A percentile compares a stretch with the other conserved stretches of the same genome.
Conservation (phyloP, 306 rosid genomes). For the Acacia melanoxylon region DNA sequence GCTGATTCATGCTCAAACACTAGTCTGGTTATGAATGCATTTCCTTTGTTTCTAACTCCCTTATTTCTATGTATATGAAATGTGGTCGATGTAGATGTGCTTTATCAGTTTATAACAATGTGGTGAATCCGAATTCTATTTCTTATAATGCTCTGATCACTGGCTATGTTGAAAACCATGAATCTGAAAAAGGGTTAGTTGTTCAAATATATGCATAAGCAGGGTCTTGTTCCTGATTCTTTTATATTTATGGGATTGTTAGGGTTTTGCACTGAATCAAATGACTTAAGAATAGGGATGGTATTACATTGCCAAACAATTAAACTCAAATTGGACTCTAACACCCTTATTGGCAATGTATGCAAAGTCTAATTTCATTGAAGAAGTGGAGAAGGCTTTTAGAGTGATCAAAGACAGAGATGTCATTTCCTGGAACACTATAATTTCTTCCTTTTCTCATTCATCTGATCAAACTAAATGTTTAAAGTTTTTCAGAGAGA, state of each 20-base stretch:
- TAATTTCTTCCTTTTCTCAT: slow-evolving; percentile 37
- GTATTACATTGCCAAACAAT: slow-evolving; percentile 42
- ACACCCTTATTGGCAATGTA: slow-evolving; percentile 45
- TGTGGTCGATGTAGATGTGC: slow-evolving; percentile 43
- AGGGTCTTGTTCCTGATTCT: slow-evolving; percentile 38
- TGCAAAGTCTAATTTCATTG: slow-evolving; percentile 29
- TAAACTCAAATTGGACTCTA: slow-evolving; percentile 39
- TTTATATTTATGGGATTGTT: slow-evolving; percentile 38
- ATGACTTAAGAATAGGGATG: slow-evolving; percentile 31
- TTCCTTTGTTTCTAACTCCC: slow-evolving; percentile 49
- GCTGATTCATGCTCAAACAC: slow-evolving; percentile 41
- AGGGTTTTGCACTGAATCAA: slow-evolving; percentile 33
- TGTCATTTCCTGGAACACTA: slow-evolving; percentile 46
- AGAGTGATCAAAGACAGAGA: slow-evolving; percentile 39
- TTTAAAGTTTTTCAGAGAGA: slow-evolving; percentile 32
- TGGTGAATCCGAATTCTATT: slow-evolving; percentile 29
- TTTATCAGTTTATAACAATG: slow-evolving; percentile 31
- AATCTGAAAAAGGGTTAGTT: slow-evolving; percentile 36
- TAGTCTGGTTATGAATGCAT: slow-evolving; percentile 37
- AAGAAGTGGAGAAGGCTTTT: slow-evolving; percentile 45
- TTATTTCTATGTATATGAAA: slow-evolving; percentile 49
- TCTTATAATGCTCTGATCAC: slow-evolving; percentile 45
- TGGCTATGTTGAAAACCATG: slow-evolving; percentile 41
- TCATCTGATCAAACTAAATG: slow-evolving; percentile 32
- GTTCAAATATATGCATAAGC: slow-evolving; percentile 37